Conservation (phyloP, 139 green algal species). For the Nannochloris sp. region DNA sequence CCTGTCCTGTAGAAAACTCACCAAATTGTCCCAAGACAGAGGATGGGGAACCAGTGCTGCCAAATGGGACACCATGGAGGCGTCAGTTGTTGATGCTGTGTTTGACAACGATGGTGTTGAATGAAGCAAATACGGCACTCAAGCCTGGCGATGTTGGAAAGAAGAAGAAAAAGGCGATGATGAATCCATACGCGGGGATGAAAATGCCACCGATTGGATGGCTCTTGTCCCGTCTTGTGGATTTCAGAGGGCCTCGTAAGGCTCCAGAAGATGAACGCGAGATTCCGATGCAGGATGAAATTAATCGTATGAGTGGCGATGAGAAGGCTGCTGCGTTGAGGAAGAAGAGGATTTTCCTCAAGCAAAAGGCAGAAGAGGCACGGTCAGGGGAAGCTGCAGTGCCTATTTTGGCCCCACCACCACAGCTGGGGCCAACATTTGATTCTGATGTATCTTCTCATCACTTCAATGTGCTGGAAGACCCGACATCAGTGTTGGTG, state of each 20-base stretch:
- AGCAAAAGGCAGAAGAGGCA: slow-evolving; percentile 35
- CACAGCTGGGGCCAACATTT: slow-evolving; percentile 58
- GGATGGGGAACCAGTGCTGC: slow-evolving; percentile 55
- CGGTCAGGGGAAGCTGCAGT: slow-evolving; percentile 31
- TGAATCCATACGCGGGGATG: slow-evolving; percentile 15
- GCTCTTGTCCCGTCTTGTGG: slow-evolving; percentile 58
- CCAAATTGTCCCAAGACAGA: slow-evolving; percentile 46
- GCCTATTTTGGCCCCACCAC: slow-evolving; percentile 54
- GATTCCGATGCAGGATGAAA: slow-evolving; percentile 34
- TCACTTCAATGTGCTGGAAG: slow-evolving; percentile 65
- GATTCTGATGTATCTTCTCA: slow-evolving; percentile 50
- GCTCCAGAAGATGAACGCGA: slow-evolving; percentile 39
- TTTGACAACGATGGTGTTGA: slow-evolving; percentile 66
- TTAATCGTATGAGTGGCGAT: slow-evolving; percentile 14
- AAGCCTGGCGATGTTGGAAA: slow-evolving; percentile 21
- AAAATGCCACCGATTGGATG: slow-evolving; percentile 64
- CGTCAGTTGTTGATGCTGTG: slow-evolving; percentile 62
- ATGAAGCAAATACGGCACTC: slow-evolving; percentile 51
- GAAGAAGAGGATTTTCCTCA: slow-evolving; percentile 29
- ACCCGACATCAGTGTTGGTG: slow-evolving; percentile 32
- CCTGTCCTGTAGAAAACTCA: slow-evolving; percentile 61
- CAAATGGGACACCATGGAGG: slow-evolving; percentile 60
- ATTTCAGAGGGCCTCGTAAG: slow-evolving; percentile 38
- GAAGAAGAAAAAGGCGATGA: neutral
- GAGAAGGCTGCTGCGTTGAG: slow-evolving; percentile 30